phyloP scores from a whole-genome alignment of 1,284 basidiomycete genomes.

The Rhizoctonia solani region DNA sequence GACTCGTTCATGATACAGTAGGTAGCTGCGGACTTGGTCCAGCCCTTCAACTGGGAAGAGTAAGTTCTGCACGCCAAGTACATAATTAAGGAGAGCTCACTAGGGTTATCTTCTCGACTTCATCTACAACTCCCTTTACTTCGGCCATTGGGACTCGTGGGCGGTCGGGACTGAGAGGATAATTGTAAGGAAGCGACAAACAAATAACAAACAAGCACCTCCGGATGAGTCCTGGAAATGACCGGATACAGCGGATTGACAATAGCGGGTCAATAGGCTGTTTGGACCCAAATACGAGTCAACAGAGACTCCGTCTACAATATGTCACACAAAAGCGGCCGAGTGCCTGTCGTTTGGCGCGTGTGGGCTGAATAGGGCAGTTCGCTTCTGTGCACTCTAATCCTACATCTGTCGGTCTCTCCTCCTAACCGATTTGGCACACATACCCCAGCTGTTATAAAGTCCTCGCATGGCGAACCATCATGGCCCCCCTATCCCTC shows the following conservation, averaged over 20 bases:
- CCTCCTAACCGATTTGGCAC: background rate
- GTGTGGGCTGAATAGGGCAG: background rate
- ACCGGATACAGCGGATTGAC: constrained; percentile 25
- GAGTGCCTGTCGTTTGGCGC: background rate
- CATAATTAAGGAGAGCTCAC: constrained; percentile 14
- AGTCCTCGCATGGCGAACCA: background rate
- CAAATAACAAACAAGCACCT: background rate
- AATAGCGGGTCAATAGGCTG: constrained; percentile 22
- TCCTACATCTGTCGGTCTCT: constrained; percentile 4
- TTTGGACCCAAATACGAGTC: constrained; percentile 3
- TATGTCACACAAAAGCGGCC: constrained; percentile 30
- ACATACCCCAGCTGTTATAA: background rate
- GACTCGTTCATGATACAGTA: constrained; percentile 93
- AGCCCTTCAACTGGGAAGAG: constrained; percentile 58
- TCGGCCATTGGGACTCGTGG: constrained; percentile 11
- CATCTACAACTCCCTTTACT: background rate
- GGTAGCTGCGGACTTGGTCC: constrained; percentile 85
- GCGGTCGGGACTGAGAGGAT: background rate
- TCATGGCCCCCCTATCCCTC: constrained; percentile 11
- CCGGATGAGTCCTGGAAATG: constrained; percentile 13
- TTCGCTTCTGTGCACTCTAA: constrained; percentile 20
- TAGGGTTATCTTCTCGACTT: constrained; percentile 34
- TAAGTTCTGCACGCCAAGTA: background rate
- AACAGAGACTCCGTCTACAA: constrained; percentile 10
- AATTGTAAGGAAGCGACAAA: background rate